These are phyloP conservation scores for Cladochytrium replicatum DNA, from an alignment of 192 early-diverging fungal genomes.

Conservation along the genomic window DNA sequence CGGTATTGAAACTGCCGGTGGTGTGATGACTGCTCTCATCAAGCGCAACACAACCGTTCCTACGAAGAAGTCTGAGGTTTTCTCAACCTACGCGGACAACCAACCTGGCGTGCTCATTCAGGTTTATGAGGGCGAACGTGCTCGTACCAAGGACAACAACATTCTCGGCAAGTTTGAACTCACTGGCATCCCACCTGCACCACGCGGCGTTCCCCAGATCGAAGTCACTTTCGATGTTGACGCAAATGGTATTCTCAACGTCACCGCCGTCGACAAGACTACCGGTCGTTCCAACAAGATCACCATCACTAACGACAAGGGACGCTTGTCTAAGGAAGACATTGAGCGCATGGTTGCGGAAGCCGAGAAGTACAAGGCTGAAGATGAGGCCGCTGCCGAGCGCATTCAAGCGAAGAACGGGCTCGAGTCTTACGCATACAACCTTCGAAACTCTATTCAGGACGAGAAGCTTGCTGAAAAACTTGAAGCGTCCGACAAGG, in stretches of 20 bases:
- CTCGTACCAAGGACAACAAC: conserved; percentile 91
- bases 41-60: conserved; percentile 87
- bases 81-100: conserved; percentile 94
- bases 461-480: conserved; percentile 68
- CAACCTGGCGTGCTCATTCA: conserved; percentile 91
- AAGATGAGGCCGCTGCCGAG: conserved; percentile 80
- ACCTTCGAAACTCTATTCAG: conserved; percentile 69
- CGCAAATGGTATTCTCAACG: conserved; percentile 87
- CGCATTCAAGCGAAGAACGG: conserved; percentile 74
- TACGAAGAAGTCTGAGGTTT: conserved; percentile 88
- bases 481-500: conserved; percentile 70
- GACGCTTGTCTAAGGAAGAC: conserved; percentile 79
- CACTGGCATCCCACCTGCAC: conserved; percentile 83
- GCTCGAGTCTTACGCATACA: conserved; percentile 84
- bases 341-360: conserved; percentile 90
- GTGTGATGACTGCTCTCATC: conserved; percentile 92
- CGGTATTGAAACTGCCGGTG: conserved; percentile 93
- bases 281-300: conserved; percentile 85
- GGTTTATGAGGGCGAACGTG: conserved; percentile 91
- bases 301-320: conserved; percentile 91
- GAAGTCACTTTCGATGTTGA: conserved; percentile 90
- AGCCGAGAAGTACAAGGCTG: conserved; percentile 82
- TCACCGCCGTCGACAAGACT: conserved; percentile 83
- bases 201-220: conserved; percentile 86
- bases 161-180: conserved; percentile 91